Evolutionary conservation across 2,329 filamentous ascomycete genomes (phyloP).

Genomic region (Huntiella savannae): DNA sequence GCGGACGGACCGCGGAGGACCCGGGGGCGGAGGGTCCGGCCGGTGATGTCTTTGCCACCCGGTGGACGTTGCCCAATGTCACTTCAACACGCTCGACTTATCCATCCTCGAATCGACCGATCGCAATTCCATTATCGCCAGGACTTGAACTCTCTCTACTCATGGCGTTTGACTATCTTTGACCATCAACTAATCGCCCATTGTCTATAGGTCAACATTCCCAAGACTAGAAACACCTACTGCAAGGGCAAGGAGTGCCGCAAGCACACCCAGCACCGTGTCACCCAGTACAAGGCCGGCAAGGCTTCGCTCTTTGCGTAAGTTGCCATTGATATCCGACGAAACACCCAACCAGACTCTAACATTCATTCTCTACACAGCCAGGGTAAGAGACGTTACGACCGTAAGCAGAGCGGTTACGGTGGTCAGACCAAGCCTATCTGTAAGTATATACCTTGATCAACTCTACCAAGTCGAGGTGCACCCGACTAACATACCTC

Average conservation of each 20-base stretch:
- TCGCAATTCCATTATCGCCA: too few species aligned
- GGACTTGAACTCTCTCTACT: too few species aligned
- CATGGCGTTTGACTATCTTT: too few species aligned
- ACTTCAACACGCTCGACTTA: not conserved
- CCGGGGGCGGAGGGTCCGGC: too few species aligned
- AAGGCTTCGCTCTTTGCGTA: conserved; percentile 81
- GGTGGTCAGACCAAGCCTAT: conserved; percentile 99
- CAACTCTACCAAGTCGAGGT: not conserved
- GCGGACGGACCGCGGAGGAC: too few species aligned
- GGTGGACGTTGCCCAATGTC: not conserved
- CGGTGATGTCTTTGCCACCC: not conserved
- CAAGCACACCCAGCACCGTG: conserved; percentile 82
- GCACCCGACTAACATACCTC: not conserved
- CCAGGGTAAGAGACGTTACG: conserved; percentile 99
- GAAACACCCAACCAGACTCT: not conserved
- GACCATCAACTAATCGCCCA: too few species aligned
- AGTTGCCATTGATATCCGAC: conserved; percentile 3
- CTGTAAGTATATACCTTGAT: conserved; percentile 22
- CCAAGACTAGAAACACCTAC: conserved; percentile 93
- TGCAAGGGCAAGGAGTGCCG: conserved; percentile 93
- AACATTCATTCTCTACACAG: conserved; percentile 7
- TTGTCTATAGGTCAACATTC: conserved; percentile 68
- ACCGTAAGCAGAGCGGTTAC: conserved; percentile 97
- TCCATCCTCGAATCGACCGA: too few species aligned
- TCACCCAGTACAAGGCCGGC: conserved; percentile 93